Conservation (phyloP, 2,329 filamentous ascomycete genomes). For the Sporothrix globosa region DNA sequence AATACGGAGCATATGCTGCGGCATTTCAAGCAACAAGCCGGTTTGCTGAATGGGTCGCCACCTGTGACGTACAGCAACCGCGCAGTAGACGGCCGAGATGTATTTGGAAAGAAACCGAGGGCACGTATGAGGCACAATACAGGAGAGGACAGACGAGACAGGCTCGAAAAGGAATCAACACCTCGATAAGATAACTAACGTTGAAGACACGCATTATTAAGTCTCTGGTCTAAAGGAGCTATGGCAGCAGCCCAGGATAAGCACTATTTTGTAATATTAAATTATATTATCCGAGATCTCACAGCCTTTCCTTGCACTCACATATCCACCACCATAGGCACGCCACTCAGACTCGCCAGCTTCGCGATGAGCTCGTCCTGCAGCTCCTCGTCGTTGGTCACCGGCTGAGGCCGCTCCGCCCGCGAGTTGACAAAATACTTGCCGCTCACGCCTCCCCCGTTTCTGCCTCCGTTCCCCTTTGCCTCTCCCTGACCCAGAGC, state of each 20-base stretch:
- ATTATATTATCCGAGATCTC: too few species aligned
- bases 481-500: conserved; percentile 47
- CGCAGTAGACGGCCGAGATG: neutral
- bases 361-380: conserved; percentile 52
- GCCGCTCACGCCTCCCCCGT: conserved; percentile 41
- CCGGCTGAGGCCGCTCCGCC: conserved; percentile 40
- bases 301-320: neutral
- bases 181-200: too few species aligned
- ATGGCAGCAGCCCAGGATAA: too few species aligned
- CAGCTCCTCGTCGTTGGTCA: conserved; percentile 45
- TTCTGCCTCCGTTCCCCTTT: neutral
- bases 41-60: neutral
- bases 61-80: conserved; percentile 22
- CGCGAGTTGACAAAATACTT: conserved; percentile 47
- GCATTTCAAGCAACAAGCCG: neutral
- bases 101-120: too few species aligned
- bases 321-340: conserved; percentile 25
- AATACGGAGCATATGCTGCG: neutral
- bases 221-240: too few species aligned
- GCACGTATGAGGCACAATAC: too few species aligned
- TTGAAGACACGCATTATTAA: too few species aligned
- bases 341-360: conserved; percentile 42
- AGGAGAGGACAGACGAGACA: too few species aligned
- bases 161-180: too few species aligned
- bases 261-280: too few species aligned